Conservation (phyloP, 768 basidiomycete genomes). For the Auricularia cornea region DNA sequence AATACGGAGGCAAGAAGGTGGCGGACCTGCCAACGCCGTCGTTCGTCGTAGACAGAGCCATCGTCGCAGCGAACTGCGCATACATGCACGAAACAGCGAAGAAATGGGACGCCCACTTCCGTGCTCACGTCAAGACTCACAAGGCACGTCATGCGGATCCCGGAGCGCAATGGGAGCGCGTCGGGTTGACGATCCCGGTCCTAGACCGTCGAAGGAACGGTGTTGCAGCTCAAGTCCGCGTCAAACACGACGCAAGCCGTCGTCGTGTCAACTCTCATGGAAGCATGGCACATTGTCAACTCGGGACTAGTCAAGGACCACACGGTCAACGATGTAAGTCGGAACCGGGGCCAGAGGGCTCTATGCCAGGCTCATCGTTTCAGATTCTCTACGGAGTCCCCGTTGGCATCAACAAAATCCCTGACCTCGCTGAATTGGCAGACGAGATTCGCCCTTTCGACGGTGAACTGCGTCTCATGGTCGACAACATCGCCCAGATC, state of each 20-base stretch:
- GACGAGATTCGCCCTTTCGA: constrained; percentile 45
- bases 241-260: constrained; percentile 51
- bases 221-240: constrained; percentile 53
- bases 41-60: constrained; percentile 61
- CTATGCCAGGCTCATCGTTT: background rate
- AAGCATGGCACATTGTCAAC: constrained; percentile 66
- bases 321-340: constrained; percentile 66
- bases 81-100: constrained; percentile 60
- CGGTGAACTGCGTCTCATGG: constrained; percentile 55
- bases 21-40: constrained; percentile 64
- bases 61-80: constrained; percentile 67
- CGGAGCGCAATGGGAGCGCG: no score
- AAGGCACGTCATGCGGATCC: constrained; percentile 40
- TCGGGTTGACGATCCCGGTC: background rate
- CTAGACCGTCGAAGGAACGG: constrained; percentile 68
- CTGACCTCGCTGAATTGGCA: constrained; percentile 55
- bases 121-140: constrained; percentile 81
- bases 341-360: background rate
- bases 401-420: constrained; percentile 58
- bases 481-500: constrained; percentile 73
- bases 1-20: constrained; percentile 52
- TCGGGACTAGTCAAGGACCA: constrained; percentile 63
- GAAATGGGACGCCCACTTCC: constrained; percentile 61
- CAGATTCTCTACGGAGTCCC: constrained; percentile 82
- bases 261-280: constrained; percentile 75